Base-by-base conservation (phyloP, 2,329 filamentous ascomycete species). In the Diatrype stigma region DNA sequence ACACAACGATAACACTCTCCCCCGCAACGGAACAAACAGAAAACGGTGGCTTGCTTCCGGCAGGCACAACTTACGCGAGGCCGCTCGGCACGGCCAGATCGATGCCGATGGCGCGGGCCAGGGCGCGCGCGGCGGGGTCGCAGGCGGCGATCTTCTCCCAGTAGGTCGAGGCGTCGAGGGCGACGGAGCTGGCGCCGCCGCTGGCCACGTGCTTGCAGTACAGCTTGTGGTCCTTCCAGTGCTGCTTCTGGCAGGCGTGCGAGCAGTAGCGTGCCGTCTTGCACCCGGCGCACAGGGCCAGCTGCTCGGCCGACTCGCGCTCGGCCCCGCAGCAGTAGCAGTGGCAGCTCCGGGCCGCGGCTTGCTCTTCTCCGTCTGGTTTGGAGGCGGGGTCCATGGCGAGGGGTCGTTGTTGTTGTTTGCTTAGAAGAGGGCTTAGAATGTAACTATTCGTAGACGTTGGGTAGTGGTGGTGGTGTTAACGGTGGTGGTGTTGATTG, bases 141-240 rank as follows among this genome's bases (percentile, higher is more conserved):
- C 47, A 19, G 7, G 17, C 38, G 26, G 56, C 56, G 42, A 54
- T 46, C 19, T 50, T 56, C 38, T 47, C 2, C 37, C 51, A 50
- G 46, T 57, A 59, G 4, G 22, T 16, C 8, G 42, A 4, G 21
- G 16, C 6, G 21, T 38, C 48, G 22, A 55, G 23, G 48, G 44
- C 40, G 12, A 23, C 35, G 6, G 51, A 53, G 42, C 49, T 53
- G 23, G 42, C 23, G 10, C 46, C 51, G 21, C 46, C 46, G 28
- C 46, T 51, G 23, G 49, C 19, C 6, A 47, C 51, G 16, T 57
- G 47, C 6, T 49, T 50, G 50, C 60, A 64, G 19, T 51, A 42
- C 17, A 19, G 42, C 51, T 63, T 62, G 53, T 65, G 63, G 28
- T 52, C n/a, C 44, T 53, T 54, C 55, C 56, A 63, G 48, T 63